Evolutionary conservation across 2,329 filamentous ascomycete genomes (phyloP), one percentile per base, ranked within the genome.

Genomic region (Phialemoniopsis sp.): DNA sequence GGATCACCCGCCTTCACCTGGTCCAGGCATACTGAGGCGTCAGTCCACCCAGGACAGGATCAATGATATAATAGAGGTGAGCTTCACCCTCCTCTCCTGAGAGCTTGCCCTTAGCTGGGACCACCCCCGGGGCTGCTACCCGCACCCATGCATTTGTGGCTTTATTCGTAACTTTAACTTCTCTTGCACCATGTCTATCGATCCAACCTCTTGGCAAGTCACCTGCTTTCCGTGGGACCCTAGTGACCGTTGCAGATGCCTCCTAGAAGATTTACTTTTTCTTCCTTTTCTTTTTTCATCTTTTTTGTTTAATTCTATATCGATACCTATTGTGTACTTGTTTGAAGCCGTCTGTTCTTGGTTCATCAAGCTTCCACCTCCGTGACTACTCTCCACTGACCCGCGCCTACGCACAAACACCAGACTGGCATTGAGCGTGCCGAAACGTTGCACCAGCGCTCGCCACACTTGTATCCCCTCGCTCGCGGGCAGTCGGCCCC

Each of bases 21-120:
- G 38, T n/a, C 36, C 41, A 15, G 39, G 39, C 32, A 39, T 43
- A 14, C 32, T 37, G n/a, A 40, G 52, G 18, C 47, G 53, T 29
- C 48, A 37, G 46, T 55, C 57, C 12, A 54, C 56, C 7, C 52
- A 56, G 37, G 55, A 58, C 19, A 53, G 58, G 10, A 49, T 63
- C 32, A 46, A 56, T 38, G 50, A 49, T 10, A 62, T 63, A 33
- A 49, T 63, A 14, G 50, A 60, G 54, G 59, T 61, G 37, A 51
- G 51, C 48, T 14, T n/a, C 16, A 14, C 17, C 19, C 13, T 14
- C 4, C 7, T 6, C 26, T 13, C 19, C 21, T 21, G 17, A 17
- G 14, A 8, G 15, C 14, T 13, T 18, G 8, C 21, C 21, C 21
- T n/a, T n/a, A n/a, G n/a, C n/a, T n/a, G n/a, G n/a, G n/a, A n/a